Conservation (phyloP, 176 grass and related monocot genomes). For the Zea mays region DNA sequence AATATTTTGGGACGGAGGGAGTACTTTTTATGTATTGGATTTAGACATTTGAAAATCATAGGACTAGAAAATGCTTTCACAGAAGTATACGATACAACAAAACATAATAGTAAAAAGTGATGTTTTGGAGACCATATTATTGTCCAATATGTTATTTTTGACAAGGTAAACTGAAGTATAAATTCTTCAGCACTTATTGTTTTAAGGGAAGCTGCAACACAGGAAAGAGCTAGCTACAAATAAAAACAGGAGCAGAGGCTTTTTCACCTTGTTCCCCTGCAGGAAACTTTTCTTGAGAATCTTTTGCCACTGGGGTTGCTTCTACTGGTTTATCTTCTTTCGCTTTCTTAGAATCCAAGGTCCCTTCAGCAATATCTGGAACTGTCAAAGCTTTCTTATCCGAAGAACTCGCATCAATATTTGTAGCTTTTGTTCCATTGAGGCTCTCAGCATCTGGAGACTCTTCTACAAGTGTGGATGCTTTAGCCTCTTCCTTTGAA, state of each 20-base stretch:
- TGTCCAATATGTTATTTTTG: neutral
- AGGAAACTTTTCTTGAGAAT: slow-evolving; percentile 59
- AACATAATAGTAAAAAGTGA: neutral
- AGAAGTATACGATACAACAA: neutral
- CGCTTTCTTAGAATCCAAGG: slow-evolving; percentile 45
- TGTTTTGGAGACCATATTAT: neutral
- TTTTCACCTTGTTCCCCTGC: slow-evolving; percentile 70
- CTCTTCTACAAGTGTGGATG: slow-evolving; percentile 50
- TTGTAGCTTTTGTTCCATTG: slow-evolving; percentile 51
- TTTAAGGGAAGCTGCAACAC: slow-evolving; percentile 6
- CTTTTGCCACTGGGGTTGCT: slow-evolving; percentile 52
- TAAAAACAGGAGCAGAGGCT: slow-evolving; percentile 34
- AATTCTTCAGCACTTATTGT: slow-evolving; percentile 8
- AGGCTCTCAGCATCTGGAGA: slow-evolving; percentile 57
- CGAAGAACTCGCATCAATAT: slow-evolving; percentile 47
- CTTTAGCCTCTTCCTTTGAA: slow-evolving; percentile 80
- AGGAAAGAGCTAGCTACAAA: slow-evolving; percentile 37
- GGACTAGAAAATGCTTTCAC: neutral
- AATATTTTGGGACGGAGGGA: no score
- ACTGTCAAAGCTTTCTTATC: slow-evolving; percentile 51
- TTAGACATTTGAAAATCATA: neutral
- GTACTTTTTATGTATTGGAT: neutral
- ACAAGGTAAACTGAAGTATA: neutral
- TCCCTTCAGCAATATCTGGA: slow-evolving; percentile 58
- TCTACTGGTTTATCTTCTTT: slow-evolving; percentile 61